Conservation (phyloP, 345 rosid genomes). For the Murraya koenigii region DNA sequence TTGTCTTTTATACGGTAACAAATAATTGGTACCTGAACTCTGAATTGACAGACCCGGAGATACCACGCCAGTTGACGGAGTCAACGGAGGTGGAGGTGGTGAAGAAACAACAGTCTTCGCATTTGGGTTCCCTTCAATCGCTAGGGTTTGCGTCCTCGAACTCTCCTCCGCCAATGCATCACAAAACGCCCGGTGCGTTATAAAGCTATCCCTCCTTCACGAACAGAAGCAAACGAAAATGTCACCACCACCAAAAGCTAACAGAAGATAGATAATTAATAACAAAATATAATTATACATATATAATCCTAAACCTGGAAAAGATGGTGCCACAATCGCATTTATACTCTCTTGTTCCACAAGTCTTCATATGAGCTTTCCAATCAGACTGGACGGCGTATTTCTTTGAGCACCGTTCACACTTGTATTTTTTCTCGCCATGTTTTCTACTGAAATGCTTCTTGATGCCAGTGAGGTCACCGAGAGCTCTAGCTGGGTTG, state of each 20-base stretch:
- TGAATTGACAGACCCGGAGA: constrained; percentile 69
- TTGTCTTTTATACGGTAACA: not conserved
- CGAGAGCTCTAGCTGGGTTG: constrained; percentile 65
- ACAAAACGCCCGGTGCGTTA: constrained; percentile 77
- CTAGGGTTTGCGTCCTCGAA: constrained; percentile 33
- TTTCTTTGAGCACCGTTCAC: constrained; percentile 74
- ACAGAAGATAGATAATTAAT: not conserved
- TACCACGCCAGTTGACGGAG: constrained; percentile 56
- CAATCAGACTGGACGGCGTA: constrained; percentile 83
- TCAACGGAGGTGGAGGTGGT: constrained; percentile 61
- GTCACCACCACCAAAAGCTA: not conserved
- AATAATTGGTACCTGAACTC: constrained; percentile 48
- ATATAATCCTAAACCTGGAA: constrained; percentile 42
- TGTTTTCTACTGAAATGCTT: constrained; percentile 78
- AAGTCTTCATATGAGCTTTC: constrained; percentile 83
- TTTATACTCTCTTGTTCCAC: constrained; percentile 71
- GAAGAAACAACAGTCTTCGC: constrained; percentile 30
- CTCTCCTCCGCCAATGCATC: constrained; percentile 79
- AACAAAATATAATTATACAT: not conserved
- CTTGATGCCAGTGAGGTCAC: constrained; percentile 84
- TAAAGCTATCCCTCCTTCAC: constrained; percentile 70
- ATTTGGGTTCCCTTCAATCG: constrained; percentile 12
- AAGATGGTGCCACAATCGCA: constrained; percentile 80
- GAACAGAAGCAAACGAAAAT: not conserved
- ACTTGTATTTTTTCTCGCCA: constrained; percentile 83